Evolutionary conservation across 306 rosid genomes (phyloP).

Genomic region (Ochetophila trinervis): DNA sequence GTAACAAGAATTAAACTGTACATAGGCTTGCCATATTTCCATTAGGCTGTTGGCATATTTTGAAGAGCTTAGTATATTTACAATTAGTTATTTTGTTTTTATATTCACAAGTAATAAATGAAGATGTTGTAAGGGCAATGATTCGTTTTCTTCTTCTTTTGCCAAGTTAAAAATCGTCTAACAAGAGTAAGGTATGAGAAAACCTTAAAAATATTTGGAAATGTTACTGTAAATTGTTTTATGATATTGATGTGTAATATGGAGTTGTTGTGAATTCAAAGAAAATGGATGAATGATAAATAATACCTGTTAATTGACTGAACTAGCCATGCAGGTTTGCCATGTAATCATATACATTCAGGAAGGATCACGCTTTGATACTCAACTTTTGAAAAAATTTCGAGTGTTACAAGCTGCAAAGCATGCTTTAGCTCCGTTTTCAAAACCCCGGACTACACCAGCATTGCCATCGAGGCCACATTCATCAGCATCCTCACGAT

Average conservation of each 20-base stretch:
- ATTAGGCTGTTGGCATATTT: background rate
- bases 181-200: background rate
- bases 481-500: slow-evolving; percentile 47
- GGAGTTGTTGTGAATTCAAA: slow-evolving; percentile 7
- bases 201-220: background rate
- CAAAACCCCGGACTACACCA: slow-evolving; percentile 45
- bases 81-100: background rate
- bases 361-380: slow-evolving; percentile 72
- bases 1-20: background rate
- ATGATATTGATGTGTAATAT: slow-evolving; percentile 1
- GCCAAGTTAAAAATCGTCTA: background rate
- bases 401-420: slow-evolving; percentile 81
- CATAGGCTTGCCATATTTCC: background rate
- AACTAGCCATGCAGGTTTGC: slow-evolving; percentile 79
- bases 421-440: slow-evolving; percentile 72
- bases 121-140: too few relatives aligned
- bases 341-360: slow-evolving; percentile 74
- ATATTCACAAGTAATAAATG: too few relatives aligned
- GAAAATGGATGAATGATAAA: slow-evolving; percentile 7
- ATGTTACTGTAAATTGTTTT: slow-evolving; percentile 3
- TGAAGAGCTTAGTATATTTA: background rate
- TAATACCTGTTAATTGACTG: slow-evolving; percentile 23
- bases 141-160: too few relatives aligned
- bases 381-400: slow-evolving; percentile 65
- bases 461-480: slow-evolving; percentile 47